A percentile compares a stretch with the other conserved stretches of the same genome.
These are phyloP conservation scores for Centrapalus pauciflorus DNA, from an alignment of 129 eudicot species.

Conservation along the genomic window DNA sequence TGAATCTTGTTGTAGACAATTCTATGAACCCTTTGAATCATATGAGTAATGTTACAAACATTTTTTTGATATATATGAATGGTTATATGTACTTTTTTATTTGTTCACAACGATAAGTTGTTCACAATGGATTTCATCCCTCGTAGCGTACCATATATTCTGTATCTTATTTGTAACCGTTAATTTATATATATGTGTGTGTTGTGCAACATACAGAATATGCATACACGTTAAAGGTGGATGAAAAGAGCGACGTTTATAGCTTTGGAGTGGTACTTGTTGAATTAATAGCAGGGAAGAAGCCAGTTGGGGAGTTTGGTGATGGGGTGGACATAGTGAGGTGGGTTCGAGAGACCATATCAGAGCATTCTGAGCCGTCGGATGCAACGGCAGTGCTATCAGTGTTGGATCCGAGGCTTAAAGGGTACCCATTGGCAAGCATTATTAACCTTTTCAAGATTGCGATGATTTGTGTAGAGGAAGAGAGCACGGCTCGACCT, in stretches of 20 bases:
- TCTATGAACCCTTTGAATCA: too few relatives aligned
- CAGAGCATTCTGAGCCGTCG: slow-evolving; percentile 53
- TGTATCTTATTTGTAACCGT: not conserved
- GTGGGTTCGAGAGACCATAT: slow-evolving; percentile 65
- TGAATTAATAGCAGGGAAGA: slow-evolving; percentile 75
- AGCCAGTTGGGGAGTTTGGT: slow-evolving; percentile 92
- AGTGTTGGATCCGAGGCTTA: slow-evolving; percentile 74
- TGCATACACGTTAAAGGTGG: slow-evolving; percentile 86
- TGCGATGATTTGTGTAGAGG: slow-evolving; percentile 85
- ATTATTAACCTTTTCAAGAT: slow-evolving; percentile 70
- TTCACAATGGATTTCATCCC: too few relatives aligned
- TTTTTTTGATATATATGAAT: too few relatives aligned
- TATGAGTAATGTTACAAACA: too few relatives aligned
- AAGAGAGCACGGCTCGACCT: slow-evolving; percentile 71
- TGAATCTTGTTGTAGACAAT: too few relatives aligned
- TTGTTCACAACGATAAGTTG: too few relatives aligned
- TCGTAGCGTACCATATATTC: too few relatives aligned
- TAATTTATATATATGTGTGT: not conserved
- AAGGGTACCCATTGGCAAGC: slow-evolving; percentile 44
- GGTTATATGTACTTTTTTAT: too few relatives aligned
- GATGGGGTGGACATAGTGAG: slow-evolving; percentile 92
- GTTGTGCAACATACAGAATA: slow-evolving; percentile 71
- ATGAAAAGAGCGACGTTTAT: slow-evolving; percentile 90
- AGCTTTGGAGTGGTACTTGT: slow-evolving; percentile 89
- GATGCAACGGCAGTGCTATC: slow-evolving; percentile 68